Evolutionary conservation across 305 asterid genomes (phyloP), one percentile per base, ranked within the genome.

Genomic region (Coffea humblotiana): DNA sequence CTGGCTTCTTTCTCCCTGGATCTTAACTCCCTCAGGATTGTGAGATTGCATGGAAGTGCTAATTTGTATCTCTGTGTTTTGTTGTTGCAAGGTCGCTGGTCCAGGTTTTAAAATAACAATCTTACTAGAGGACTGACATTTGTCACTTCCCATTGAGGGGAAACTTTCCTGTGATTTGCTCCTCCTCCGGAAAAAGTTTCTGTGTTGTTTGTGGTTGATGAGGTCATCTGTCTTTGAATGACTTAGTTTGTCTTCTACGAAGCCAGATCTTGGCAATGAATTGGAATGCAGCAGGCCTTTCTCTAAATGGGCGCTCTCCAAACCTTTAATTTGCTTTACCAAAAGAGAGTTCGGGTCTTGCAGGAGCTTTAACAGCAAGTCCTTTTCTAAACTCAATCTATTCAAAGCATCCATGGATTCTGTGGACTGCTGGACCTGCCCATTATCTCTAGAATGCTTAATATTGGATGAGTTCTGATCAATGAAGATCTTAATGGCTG

Each of bases 31-130:
- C 75, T 68, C 43, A 48, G 82, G 16, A 70, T 19, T 64, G 29
- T 70, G 87, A 13, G 86, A 89, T 78, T 69, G 88, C 79, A 81
- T 27, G 23, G 89, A 75, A 77, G 81, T 64, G 63, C 85, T 79
- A 68, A 71, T 56, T 73, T 76, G 37, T 37, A 66, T 77, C 56
- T 83, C 83, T 65, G 82, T 79, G 77, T 82, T 85, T 18, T 90
- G 88, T 84, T 88, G 87, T 63, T 37, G 84, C 45, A 81, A 81
- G 79, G 94, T 79, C n/a, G 79, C 75, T 25, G 89, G 87, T 72
- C 97, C 97, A 29, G 98, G 98, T 84, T 89, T 94, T 84, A 91
- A 81, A 79, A 94, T 81, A 71, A 91, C 92, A 78, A 91, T 90
- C 87, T 89, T 89, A 86, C 88, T 90, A 40, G 89, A 82, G 76